phyloP scores from a whole-genome alignment of 768 basidiomycete species.

The Suillus spraguei region DNA sequence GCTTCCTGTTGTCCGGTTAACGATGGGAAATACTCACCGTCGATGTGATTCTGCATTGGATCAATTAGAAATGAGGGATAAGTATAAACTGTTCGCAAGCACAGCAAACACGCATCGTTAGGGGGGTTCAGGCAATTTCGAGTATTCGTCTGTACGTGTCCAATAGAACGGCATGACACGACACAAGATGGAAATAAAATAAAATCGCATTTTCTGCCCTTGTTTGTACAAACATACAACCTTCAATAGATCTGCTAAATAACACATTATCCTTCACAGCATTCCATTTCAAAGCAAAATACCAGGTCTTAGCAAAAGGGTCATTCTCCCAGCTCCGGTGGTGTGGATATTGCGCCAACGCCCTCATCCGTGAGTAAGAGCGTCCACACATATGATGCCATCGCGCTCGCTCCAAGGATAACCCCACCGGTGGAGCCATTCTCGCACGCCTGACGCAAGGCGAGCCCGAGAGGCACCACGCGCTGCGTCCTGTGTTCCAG shows the following conservation, averaged over 20 bases:
- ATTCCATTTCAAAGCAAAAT: slow-evolving; percentile 12
- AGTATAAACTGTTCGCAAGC: background rate
- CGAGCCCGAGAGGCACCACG: slow-evolving; percentile 84
- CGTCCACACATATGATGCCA: slow-evolving; percentile 88
- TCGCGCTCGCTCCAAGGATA: slow-evolving; percentile 95
- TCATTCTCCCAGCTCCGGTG: slow-evolving; percentile 8
- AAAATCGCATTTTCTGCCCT: slow-evolving; percentile 7
- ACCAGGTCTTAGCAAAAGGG: slow-evolving; percentile 9
- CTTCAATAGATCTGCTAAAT: slow-evolving; percentile 11
- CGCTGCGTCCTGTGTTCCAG: slow-evolving; percentile 82
- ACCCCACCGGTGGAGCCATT: slow-evolving; percentile 92
- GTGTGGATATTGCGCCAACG: background rate
- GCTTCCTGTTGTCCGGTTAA: background rate
- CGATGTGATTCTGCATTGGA: no score
- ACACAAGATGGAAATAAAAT: background rate
- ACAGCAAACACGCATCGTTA: background rate
- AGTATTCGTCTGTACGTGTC: background rate
- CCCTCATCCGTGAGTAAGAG: slow-evolving; percentile 64
- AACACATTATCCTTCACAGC: slow-evolving; percentile 7
- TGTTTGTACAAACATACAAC: slow-evolving; percentile 18
- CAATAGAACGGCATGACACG: background rate
- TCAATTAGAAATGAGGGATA: background rate
- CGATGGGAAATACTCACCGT: background rate
- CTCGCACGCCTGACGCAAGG: slow-evolving; percentile 83
- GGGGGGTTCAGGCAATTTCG: no score